Evolutionary conservation across 495 filamentous ascomycete genomes (phyloP), one percentile per base, ranked within the genome.

Genomic region (Penicillium flavigenum): DNA sequence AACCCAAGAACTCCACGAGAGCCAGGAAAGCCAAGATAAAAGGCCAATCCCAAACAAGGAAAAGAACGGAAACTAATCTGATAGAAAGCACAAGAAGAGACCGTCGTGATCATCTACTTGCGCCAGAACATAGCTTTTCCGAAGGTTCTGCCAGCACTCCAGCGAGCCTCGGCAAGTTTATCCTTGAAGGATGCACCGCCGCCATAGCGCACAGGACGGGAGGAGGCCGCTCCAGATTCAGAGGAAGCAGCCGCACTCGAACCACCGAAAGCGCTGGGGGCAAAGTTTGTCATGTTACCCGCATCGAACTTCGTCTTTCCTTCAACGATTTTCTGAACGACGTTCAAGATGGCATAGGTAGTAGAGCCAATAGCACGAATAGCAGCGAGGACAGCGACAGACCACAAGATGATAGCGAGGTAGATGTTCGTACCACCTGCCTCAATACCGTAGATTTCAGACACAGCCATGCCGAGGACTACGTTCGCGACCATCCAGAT

Each of bases 401-500:
- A 74, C 95, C 95, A 99, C 6, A 99, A 81, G 64, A 98, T 88
- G 65, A 96, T 92, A 31, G 87, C 86, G 27, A 98, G 83, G 71
- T 99, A 99, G 70, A 90, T 86, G 71, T 99, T 99, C 1, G 82
- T 86, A 51, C 96, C 85, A 39, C 83, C 79, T 1, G 76, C 79
- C 51, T 75, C 73, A 39, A 79, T 70, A 17, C 81, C 82, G 71
- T 97, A 98, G 14, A 88, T 85, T 74, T 98, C 93, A n/a, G 82
- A 87, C 0, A 98, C 88, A 7, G 86, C 84, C 95, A 99, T 98
- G 58, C 89, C 92, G 10, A 99, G 82, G 59, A 96, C 81, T 12
- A 90, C 88, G 68, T 99, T 99, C 46, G 86, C 83, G 5, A 94
- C 75, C 86, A 99, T 90, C 95, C 95, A 99, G 32, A 85, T 80